Percentiles rank a stretch among this genome's conserved stretches.
Conservation (phyloP, 495 filamentous ascomycete genomes). For the Rostrohypoxylon terebratum region DNA sequence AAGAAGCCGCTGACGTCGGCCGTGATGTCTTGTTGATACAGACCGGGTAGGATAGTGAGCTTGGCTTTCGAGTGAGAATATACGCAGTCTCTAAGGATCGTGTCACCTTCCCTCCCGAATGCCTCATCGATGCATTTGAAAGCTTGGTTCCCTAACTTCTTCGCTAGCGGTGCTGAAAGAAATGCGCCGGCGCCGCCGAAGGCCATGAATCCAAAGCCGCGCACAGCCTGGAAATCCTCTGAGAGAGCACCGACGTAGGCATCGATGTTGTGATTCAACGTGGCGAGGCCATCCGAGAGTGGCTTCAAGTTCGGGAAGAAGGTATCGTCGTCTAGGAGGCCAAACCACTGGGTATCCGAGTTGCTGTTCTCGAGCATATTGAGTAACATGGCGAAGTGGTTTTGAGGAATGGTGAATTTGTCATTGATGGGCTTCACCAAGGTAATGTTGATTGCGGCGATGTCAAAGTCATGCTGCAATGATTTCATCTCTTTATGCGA, state of each 20-base stretch:
- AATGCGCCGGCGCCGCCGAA: conserved; percentile 79
- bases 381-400: conserved; percentile 72
- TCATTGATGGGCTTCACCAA: conserved; percentile 65
- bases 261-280: conserved; percentile 63
- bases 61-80: conserved; percentile 65
- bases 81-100: conserved; percentile 72
- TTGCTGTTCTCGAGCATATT: conserved; percentile 65
- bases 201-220: conserved; percentile 71
- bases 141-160: conserved; percentile 63
- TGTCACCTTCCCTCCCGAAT: conserved; percentile 67
- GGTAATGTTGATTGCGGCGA: conserved; percentile 62
- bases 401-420: conserved; percentile 62
- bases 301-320: conserved; percentile 74
- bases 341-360: conserved; percentile 71
- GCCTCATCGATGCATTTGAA: conserved; percentile 66
- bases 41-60: conserved; percentile 67
- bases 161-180: conserved; percentile 69
- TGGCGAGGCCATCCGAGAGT: conserved; percentile 59
- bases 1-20: conserved; percentile 72
- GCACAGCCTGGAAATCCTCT: conserved; percentile 70
- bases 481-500: conserved; percentile 40
- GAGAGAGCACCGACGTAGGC: conserved; percentile 73
- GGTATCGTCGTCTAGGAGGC: conserved; percentile 78
- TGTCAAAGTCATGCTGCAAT: conserved; percentile 48
- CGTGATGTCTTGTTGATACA: conserved; percentile 73